phyloP scores from a whole-genome alignment of 306 rosid genomes.

The Begonia fuchsioides region DNA sequence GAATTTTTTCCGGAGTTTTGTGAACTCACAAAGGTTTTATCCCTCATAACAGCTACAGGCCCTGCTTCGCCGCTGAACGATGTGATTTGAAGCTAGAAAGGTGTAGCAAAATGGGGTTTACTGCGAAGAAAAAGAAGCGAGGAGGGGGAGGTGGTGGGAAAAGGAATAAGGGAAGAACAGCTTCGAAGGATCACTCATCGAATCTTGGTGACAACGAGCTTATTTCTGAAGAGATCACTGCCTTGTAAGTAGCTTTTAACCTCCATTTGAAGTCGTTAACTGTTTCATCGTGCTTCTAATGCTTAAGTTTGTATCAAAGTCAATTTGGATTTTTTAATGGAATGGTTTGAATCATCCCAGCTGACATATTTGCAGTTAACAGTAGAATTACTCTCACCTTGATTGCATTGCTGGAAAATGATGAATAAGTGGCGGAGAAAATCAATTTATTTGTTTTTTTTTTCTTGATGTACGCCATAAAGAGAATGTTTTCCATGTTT shows the following conservation, averaged over 20 bases:
- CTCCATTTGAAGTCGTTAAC: background rate
- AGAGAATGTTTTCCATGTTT: too few species aligned
- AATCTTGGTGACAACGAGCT: constrained; percentile 37
- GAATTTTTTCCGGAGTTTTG: too few species aligned
- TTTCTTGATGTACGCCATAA: too few species aligned
- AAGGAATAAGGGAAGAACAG: constrained; percentile 51
- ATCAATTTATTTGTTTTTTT: too few species aligned
- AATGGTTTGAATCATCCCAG: background rate
- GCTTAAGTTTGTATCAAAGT: background rate
- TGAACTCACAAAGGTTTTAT: too few species aligned
- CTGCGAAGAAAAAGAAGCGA: constrained; percentile 69
- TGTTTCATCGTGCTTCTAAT: background rate
- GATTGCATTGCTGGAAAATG: background rate
- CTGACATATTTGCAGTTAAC: background rate
- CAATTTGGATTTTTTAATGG: background rate
- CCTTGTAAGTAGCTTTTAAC: constrained; percentile 35
- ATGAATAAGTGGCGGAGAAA: background rate
- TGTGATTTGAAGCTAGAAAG: too few species aligned
- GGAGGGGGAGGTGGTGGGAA: constrained; percentile 50
- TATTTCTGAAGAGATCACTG: constrained; percentile 79
- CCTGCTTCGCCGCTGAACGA: too few species aligned
- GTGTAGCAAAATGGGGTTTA: constrained; percentile 40
- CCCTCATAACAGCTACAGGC: too few species aligned
- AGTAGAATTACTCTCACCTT: background rate
- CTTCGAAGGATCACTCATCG: constrained; percentile 43